Base-by-base conservation (phyloP, 768 basidiomycete species). In the Tylopilus vinaceipallidus region DNA sequence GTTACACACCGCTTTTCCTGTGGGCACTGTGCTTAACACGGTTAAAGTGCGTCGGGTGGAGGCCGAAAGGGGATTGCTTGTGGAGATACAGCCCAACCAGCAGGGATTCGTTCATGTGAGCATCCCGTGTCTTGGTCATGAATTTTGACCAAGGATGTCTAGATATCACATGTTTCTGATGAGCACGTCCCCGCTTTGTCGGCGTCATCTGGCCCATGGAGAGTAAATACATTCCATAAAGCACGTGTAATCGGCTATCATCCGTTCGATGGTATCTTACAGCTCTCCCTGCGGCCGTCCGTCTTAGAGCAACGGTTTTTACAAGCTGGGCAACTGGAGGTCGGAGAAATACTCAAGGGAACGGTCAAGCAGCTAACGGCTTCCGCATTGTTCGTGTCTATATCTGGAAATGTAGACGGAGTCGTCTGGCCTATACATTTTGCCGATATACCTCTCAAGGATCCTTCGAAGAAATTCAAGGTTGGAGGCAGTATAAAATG, bases 151-250 rank as follows among this genome's bases (percentile, higher is more conserved):
- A 49, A 49, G 40, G 34, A 49, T 5, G 14, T 17, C 6, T 57
- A 98, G 93, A 97, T 99, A 59, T 97, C 95, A 11, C 92, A 97
- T 65, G 75, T 88, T 39, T 89, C 92, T 9, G 94, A 98, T 63
- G 90, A 94, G 39, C 92, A 92, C 63, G 73, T 93, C n/a, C 79
- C 87, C 14, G 77, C 84, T n/a, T 72, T 97, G 20, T 81, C 88
- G 6, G 51, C 70, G 6, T 68, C 76, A n/a, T 82, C 84, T 19
- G 88, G 90, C 16, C 79, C 86, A 19, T 98, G 88, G 88, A 89
- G 83, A 67, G 62, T 81, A 45, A 88, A 84, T 13, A 84, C 91
- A 7, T 67, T 83, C 2, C 95, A 98, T 62, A 76, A 79, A 43
- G 94, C 91, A 3, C 85, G 97, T 40, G 91, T 98, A 3, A 86